Evolutionary conservation across 768 basidiomycete genomes (phyloP).

Genomic region (Mycena floridula): DNA sequence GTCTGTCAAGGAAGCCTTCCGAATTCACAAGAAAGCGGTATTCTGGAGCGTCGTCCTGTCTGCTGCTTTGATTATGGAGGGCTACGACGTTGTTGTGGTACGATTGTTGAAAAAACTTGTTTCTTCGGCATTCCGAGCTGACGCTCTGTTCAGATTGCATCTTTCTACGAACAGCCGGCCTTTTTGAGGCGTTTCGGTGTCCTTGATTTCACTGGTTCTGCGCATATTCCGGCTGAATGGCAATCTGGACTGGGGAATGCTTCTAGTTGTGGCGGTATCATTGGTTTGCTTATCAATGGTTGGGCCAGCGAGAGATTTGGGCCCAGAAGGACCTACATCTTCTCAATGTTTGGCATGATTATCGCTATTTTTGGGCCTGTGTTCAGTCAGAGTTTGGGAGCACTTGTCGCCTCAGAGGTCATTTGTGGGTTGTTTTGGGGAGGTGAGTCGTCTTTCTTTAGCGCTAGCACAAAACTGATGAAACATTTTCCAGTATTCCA

Average conservation of each 20-base stretch:
- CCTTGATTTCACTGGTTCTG: slow-evolving; percentile 7
- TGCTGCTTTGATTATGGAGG: slow-evolving; percentile 18
- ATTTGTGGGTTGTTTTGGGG: slow-evolving; percentile 15
- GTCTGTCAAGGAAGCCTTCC: slow-evolving; percentile 13
- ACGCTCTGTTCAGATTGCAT: slow-evolving; percentile 3
- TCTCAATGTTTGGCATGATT: slow-evolving; percentile 13
- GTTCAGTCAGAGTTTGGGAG: slow-evolving; percentile 7
- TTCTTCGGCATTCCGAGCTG: slow-evolving; percentile 1
- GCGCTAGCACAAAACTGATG: not conserved
- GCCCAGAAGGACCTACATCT: slow-evolving; percentile 12
- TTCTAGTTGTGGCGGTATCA: slow-evolving; percentile 14
- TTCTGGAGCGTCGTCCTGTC: slow-evolving; percentile 17
- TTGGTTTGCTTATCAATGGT: slow-evolving; percentile 11
- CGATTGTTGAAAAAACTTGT: too few relatives aligned
- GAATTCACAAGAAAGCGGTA: slow-evolving; percentile 15
- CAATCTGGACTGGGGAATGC: slow-evolving; percentile 16
- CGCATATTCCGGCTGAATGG: slow-evolving; percentile 13
- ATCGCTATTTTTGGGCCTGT: slow-evolving; percentile 9
- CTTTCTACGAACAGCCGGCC: slow-evolving; percentile 9
- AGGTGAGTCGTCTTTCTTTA: slow-evolving; percentile 3
- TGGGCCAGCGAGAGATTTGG: slow-evolving; percentile 16
- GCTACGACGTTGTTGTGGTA: slow-evolving; percentile 19
- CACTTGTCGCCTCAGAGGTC: slow-evolving; percentile 9
- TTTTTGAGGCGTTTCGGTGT: slow-evolving; percentile 16
- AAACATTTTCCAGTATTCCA: slow-evolving; percentile 12